phyloP scores from a whole-genome alignment of 176 grass and related monocot genomes.

The Phoenix dactylifera region DNA sequence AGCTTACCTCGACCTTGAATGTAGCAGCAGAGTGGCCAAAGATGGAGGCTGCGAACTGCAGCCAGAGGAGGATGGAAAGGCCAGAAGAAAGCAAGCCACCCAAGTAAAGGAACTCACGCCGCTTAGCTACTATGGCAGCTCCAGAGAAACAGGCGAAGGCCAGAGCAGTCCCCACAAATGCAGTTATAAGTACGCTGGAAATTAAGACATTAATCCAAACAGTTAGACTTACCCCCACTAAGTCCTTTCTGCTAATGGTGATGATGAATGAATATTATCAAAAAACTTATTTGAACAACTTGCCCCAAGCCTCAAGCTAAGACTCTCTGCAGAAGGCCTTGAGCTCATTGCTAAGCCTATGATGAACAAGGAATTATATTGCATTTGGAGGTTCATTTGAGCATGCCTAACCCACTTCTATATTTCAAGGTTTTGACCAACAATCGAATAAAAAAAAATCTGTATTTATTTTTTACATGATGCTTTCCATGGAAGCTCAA shows the following conservation, averaged over 20 bases:
- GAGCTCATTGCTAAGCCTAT: no score
- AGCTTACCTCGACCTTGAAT: conserved; percentile 77
- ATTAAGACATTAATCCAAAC: neutral
- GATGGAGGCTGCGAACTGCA: conserved; percentile 69
- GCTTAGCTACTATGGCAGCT: conserved; percentile 61
- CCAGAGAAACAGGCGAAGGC: conserved; percentile 91
- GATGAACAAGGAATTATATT: no score
- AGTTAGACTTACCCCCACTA: neutral
- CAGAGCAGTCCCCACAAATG: conserved; percentile 75
- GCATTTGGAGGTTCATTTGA: no score
- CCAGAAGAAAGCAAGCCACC: conserved; percentile 85
- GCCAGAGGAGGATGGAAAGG: conserved; percentile 70
- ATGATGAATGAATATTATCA: neutral
- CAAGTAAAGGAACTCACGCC: conserved; percentile 82
- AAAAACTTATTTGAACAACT: neutral
- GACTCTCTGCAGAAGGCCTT: no score
- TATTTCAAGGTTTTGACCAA: no score
- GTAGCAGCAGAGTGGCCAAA: conserved; percentile 53
- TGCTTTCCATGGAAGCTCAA: no score
- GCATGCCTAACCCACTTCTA: no score
- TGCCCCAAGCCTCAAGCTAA: no score
- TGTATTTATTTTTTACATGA: no score
- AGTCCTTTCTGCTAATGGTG: neutral
- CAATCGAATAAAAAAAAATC: no score
- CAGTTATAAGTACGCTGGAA: conserved; percentile 66